Percentiles rank a stretch among this genome's conserved stretches.
phyloP scores from a whole-genome alignment of 2,329 filamentous ascomycete species.

The Exophiala viscosa region DNA sequence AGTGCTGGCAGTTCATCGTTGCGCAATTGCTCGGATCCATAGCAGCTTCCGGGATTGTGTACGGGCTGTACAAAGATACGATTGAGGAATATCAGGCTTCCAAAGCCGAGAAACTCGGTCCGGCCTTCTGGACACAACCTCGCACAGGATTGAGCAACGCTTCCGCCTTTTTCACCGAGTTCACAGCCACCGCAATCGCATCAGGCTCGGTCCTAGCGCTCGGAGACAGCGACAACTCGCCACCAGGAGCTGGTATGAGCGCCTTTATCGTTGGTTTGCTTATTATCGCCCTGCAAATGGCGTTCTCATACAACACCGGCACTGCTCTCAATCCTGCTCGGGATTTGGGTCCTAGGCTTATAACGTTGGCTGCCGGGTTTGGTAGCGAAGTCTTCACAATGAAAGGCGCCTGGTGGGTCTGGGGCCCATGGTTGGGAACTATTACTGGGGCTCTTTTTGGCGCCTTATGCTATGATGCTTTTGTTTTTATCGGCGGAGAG shows the following conservation, averaged over 20 bases:
- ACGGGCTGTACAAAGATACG: slow-evolving; percentile 36
- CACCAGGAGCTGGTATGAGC: slow-evolving; percentile 43
- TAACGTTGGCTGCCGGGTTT: slow-evolving; percentile 34
- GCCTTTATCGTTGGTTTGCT: slow-evolving; percentile 46
- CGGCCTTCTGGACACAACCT: slow-evolving; percentile 32
- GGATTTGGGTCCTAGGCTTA: slow-evolving; percentile 36
- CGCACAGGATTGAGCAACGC: slow-evolving; percentile 28
- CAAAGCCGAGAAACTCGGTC: slow-evolving; percentile 25
- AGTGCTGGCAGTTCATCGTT: slow-evolving; percentile 31
- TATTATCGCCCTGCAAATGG: slow-evolving; percentile 33
- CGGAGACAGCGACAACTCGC: slow-evolving; percentile 43
- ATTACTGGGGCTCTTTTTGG: slow-evolving; percentile 35
- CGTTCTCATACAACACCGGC: slow-evolving; percentile 38
- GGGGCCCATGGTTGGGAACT: slow-evolving; percentile 36
- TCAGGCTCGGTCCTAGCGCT: slow-evolving; percentile 35
- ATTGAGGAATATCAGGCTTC: slow-evolving; percentile 29
- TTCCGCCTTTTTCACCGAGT: slow-evolving; percentile 39
- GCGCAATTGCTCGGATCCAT: slow-evolving; percentile 38
- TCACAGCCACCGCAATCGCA: slow-evolving; percentile 34
- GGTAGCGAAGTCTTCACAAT: slow-evolving; percentile 31
- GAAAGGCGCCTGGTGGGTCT: slow-evolving; percentile 35
- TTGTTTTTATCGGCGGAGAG: slow-evolving; percentile 40
- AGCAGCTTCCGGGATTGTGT: slow-evolving; percentile 34
- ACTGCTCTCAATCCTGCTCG: slow-evolving; percentile 36
- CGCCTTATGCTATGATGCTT: slow-evolving; percentile 34